phyloP scores from a whole-genome alignment of 1,284 basidiomycete genomes.

The Stygiomarasmius scandens region DNA sequence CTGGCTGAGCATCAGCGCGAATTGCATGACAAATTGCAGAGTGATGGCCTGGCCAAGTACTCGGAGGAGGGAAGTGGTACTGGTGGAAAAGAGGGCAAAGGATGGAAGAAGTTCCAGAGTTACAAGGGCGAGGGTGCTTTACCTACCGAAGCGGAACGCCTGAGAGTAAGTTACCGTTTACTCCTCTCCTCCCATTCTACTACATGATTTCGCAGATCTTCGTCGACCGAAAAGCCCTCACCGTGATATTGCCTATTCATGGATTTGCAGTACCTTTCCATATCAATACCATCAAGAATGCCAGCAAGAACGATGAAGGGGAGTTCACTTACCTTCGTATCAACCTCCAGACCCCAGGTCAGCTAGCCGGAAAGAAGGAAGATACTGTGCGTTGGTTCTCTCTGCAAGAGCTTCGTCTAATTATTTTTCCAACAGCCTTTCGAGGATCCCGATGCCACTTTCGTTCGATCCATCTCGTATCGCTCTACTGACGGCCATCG shows the following conservation, averaged over 20 bases:
- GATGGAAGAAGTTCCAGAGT: constrained; percentile 95
- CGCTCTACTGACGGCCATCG: constrained; percentile 89
- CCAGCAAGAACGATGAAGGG: constrained; percentile 96
- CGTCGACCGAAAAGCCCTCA: constrained; percentile 89
- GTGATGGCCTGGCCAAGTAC: constrained; percentile 83
- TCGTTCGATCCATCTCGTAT: constrained; percentile 94
- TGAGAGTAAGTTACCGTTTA: constrained; percentile 58
- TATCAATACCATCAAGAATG: constrained; percentile 98
- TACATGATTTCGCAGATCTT: constrained; percentile 62
- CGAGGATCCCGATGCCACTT: constrained; percentile 96
- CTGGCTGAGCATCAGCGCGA: constrained; percentile 90
- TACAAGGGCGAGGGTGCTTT: constrained; percentile 94
- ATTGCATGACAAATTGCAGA: constrained; percentile 79
- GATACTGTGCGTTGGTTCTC: constrained; percentile 69
- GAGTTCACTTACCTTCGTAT: constrained; percentile 95
- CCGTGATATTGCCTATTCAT: constrained; percentile 91
- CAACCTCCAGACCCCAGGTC: constrained; percentile 98
- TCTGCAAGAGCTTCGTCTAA: background rate
- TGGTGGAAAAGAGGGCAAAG: constrained; percentile 85
- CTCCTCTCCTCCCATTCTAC: background rate
- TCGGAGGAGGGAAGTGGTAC: constrained; percentile 73
- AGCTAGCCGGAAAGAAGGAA: constrained; percentile 97
- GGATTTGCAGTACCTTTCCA: constrained; percentile 98
- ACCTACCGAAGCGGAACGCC: constrained; percentile 76
- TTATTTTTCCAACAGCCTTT: constrained; percentile 67